Base-by-base conservation (phyloP, 2,329 filamentous ascomycete species). In the Xylariales sp. region DNA sequence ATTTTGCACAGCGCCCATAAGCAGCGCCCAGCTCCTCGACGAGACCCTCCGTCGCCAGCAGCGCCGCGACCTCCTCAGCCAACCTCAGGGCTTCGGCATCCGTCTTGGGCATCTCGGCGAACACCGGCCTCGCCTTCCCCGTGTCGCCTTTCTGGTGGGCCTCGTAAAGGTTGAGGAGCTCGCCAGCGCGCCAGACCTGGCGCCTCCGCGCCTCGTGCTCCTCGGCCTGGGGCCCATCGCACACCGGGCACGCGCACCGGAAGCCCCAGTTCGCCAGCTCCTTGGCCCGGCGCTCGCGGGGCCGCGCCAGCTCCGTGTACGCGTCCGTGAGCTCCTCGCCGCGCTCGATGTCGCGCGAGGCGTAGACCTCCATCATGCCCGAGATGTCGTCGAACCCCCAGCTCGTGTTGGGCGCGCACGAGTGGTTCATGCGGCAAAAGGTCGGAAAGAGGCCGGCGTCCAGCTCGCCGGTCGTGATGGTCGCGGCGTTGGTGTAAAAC, bases 391-490 rank as follows among this genome's bases (percentile, higher is more conserved):
- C 33, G 25, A 29, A 37, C 1, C 28, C 32, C 24, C 29, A 36
- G 20, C 28, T 29, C 5, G 38, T 33, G 28, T 40, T 40, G 20
- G 38, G 38, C 2, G 32, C 4, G 20, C 38, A 40, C 0, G 28
- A 27, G 33, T 40, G 38, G n/a, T 40, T 40, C 16, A 40, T 36
- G 32, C 38, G 38, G 33, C 38, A 34, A 16, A 40, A 40, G 3
- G 21, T 13, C n/a, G 28, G 4, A 12, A 28, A 40, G 21, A 40
- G 33, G 23, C 33, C 33, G n/a, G 33, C 31, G 12, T 33, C 31
- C 31, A 33, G 15, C 6, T 33, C 31, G 31, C 31, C 31, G 12
- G 31, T n/a, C 4, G 31, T 33, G 18, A 33, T 33, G 18, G 31
- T 33, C 11, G 31, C 31, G 19, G 31, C 31, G n/a, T 33, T 33